Conservation (phyloP, 1,284 basidiomycete species). For the Veloboletus limbatus region DNA sequence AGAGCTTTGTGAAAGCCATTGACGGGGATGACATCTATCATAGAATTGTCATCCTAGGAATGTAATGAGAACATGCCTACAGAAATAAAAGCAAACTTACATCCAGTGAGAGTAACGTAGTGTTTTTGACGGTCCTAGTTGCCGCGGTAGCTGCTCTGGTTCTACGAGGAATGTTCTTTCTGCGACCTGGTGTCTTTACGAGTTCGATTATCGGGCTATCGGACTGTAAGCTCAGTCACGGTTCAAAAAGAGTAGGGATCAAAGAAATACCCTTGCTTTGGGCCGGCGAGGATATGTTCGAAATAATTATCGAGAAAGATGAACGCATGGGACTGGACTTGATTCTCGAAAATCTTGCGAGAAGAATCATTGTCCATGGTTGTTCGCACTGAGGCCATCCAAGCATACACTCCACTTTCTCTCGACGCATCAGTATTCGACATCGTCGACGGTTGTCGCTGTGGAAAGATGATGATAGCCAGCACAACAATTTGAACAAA, state of each 20-base stretch:
- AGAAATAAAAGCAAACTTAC: conserved; percentile 34
- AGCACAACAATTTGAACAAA: conserved; percentile 19
- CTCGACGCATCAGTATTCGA: conserved; percentile 6
- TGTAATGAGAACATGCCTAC: conserved; percentile 3
- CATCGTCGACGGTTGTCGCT: conserved; percentile 13
- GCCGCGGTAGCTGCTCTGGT: conserved; percentile 43
- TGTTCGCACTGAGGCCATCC: conserved; percentile 64
- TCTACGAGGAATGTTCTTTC: conserved; percentile 52
- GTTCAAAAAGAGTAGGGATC: not conserved
- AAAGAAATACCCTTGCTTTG: conserved; percentile 54
- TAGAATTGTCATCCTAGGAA: conserved; percentile 32
- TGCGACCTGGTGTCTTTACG: conserved; percentile 79
- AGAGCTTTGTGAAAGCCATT: conserved; percentile 53
- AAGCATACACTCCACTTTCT: conserved; percentile 45
- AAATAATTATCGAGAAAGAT: conserved; percentile 76
- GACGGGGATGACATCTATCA: conserved; percentile 43
- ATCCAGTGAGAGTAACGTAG: conserved; percentile 43
- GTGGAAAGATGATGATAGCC: conserved; percentile 6
- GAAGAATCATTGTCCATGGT: conserved; percentile 72
- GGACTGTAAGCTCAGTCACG: conserved; percentile 1
- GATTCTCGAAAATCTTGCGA: conserved; percentile 63
- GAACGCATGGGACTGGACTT: conserved; percentile 71
- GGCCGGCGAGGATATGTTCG: conserved; percentile 63
- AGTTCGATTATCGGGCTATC: conserved; percentile 69
- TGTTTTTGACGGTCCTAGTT: conserved; percentile 44